These are phyloP conservation scores for Vitellaria paradoxa DNA, from an alignment of 179 eudicot genomes.

Conservation along the genomic window DNA sequence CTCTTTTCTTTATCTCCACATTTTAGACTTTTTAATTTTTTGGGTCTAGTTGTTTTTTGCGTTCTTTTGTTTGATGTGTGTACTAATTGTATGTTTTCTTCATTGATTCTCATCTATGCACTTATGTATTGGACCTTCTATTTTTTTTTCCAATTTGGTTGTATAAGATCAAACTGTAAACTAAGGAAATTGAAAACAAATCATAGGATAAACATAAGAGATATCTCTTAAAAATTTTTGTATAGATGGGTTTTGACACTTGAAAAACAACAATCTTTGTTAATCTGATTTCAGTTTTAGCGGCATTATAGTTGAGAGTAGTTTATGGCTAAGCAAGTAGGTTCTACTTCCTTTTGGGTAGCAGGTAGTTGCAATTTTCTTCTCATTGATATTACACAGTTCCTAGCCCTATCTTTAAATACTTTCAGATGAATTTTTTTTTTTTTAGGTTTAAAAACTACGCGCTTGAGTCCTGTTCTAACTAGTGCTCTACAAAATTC, in stretches of 20 bases:
- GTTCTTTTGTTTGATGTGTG: not conserved
- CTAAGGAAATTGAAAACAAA: not conserved
- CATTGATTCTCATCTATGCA: no score
- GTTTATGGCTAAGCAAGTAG: no score
- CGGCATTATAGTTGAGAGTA: not conserved
- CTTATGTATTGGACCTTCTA: no score
- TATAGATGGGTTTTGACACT: not conserved
- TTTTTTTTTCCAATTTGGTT: not conserved
- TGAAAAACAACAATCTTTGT: not conserved
- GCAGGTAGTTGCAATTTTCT: no score
- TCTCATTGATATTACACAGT: no score
- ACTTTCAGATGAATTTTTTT: no score
- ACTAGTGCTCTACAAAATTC: not conserved
- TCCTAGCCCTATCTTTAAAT: no score
- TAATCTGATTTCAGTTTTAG: no score
- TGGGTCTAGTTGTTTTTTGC: not conserved
- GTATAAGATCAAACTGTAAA: not conserved
- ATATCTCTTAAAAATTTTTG: not conserved
- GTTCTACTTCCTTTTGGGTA: no score
- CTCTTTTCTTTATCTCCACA: not conserved
- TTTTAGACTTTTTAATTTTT: not conserved
- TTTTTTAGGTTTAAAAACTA: no score
- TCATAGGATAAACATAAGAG: not conserved
- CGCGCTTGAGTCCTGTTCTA: no score
- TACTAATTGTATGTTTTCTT: not conserved